phyloP scores from a whole-genome alignment of 2,329 filamentous ascomycete species.

The Cladophialophora chaetospira region DNA sequence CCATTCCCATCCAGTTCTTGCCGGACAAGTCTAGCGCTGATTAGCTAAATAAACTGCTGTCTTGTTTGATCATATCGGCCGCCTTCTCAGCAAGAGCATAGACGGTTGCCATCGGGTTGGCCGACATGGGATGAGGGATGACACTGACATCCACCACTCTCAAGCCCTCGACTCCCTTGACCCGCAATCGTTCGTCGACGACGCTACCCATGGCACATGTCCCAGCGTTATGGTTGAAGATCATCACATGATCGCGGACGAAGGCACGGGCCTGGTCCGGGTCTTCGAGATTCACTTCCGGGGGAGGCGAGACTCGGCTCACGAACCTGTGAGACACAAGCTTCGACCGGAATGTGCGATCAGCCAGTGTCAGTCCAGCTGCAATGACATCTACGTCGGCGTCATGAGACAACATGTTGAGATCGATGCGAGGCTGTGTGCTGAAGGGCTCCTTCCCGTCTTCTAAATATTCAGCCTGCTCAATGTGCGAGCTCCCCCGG shows the following conservation, averaged over 20 bases:
- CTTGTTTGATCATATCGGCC: slow-evolving; percentile 38
- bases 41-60: slow-evolving; percentile 6
- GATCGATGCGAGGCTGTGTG: slow-evolving; percentile 45
- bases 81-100: slow-evolving; percentile 40
- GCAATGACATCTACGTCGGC: slow-evolving; percentile 47
- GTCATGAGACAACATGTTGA: slow-evolving; percentile 45
- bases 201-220: slow-evolving; percentile 39
- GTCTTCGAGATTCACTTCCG: slow-evolving; percentile 12
- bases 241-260: slow-evolving; percentile 34
- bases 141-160: slow-evolving; percentile 28
- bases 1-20: no score
- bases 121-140: slow-evolving; percentile 35
- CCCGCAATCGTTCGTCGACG: slow-evolving; percentile 35
- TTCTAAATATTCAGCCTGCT: not conserved
- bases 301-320: slow-evolving; percentile 3
- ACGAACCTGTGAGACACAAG: not conserved
- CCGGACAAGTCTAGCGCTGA: not conserved
- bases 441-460: slow-evolving; percentile 18
- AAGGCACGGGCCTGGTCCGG: slow-evolving; percentile 9
- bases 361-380: slow-evolving; percentile 7
- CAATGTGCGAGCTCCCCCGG: slow-evolving; percentile 51
- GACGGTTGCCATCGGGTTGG: slow-evolving; percentile 36
- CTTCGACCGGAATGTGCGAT: not conserved
- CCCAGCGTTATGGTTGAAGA: slow-evolving; percentile 32
- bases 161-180: slow-evolving; percentile 37